These are phyloP conservation scores for Boletus subcaerulescens DNA, from an alignment of 768 basidiomycete genomes.

Conservation along the genomic window DNA sequence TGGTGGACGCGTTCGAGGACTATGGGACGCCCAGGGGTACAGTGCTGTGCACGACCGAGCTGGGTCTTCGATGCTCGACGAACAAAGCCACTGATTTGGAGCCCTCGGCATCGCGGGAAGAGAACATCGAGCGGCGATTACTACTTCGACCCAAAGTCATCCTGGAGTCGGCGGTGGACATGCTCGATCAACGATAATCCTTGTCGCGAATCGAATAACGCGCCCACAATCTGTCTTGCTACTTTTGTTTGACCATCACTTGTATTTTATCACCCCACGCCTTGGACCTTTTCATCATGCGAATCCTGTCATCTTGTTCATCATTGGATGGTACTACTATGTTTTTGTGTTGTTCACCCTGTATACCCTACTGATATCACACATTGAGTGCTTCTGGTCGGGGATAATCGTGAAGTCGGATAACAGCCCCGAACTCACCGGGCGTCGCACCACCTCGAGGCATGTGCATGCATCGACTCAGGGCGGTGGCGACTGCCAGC, in stretches of 20 bases:
- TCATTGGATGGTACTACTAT: slow-evolving; percentile 1
- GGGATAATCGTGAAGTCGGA: too few relatives aligned
- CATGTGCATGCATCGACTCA: too few relatives aligned
- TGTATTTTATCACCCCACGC: slow-evolving; percentile 10
- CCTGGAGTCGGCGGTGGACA: slow-evolving; percentile 62
- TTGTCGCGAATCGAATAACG: neutral
- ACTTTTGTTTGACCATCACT: slow-evolving; percentile 4
- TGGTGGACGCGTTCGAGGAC: slow-evolving; percentile 64
- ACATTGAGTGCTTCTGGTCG: too few relatives aligned
- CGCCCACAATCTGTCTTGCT: neutral
- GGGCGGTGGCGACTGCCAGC: too few relatives aligned
- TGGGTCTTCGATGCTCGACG: slow-evolving; percentile 67
- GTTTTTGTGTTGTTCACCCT: slow-evolving; percentile 1
- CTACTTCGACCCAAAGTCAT: slow-evolving; percentile 74
- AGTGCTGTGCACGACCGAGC: slow-evolving; percentile 67
- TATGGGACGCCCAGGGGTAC: slow-evolving; percentile 48
- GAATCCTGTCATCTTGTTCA: slow-evolving; percentile 2
- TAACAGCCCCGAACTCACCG: too few relatives aligned
- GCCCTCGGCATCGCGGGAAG: slow-evolving; percentile 33
- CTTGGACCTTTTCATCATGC: slow-evolving; percentile 16
- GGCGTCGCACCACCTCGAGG: too few relatives aligned
- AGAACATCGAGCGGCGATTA: slow-evolving; percentile 52
- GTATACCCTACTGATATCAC: neutral
- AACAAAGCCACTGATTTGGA: slow-evolving; percentile 31
- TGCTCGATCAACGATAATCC: slow-evolving; percentile 38